Conservation (phyloP, 2,329 filamentous ascomycete species). For the Exserohilum turcica region DNA sequence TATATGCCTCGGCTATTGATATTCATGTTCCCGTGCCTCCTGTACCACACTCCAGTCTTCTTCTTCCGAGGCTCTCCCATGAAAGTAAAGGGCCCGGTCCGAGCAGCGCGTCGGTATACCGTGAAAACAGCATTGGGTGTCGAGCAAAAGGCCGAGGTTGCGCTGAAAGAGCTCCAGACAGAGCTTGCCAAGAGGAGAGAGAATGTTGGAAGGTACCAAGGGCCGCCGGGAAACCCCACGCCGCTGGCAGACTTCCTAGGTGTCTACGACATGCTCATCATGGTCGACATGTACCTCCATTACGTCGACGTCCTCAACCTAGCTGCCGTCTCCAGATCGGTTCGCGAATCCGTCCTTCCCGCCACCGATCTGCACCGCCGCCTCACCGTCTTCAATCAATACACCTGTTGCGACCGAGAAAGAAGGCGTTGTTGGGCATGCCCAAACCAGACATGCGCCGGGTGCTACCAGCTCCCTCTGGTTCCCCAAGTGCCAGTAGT, state of each 20-base stretch:
- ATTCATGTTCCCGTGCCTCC: neutral
- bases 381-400: slow-evolving; percentile 23
- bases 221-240: slow-evolving; percentile 5
- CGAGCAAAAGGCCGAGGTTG: slow-evolving; percentile 18
- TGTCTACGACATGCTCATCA: slow-evolving; percentile 39
- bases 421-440: slow-evolving; percentile 32
- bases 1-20: slow-evolving; percentile 3
- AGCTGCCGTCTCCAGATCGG: slow-evolving; percentile 30
- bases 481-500: slow-evolving; percentile 14
- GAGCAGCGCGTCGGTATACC: slow-evolving; percentile 21
- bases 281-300: slow-evolving; percentile 33
- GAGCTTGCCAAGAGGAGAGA: slow-evolving; percentile 1
- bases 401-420: slow-evolving; percentile 21
- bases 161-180: slow-evolving; percentile 13
- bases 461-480: slow-evolving; percentile 14
- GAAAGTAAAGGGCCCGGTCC: slow-evolving; percentile 19
- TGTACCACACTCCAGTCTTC: slow-evolving; percentile 13
- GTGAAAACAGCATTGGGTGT: slow-evolving; percentile 22
- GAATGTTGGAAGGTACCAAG: slow-evolving; percentile 2
- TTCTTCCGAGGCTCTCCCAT: slow-evolving; percentile 27
- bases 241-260: slow-evolving; percentile 33
- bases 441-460: slow-evolving; percentile 25
- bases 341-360: slow-evolving; percentile 32
- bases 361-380: slow-evolving; percentile 20
- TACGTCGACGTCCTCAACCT: slow-evolving; percentile 34